Conservation (phyloP, 768 basidiomycete genomes). For the Boletus rubroflammeus region DNA sequence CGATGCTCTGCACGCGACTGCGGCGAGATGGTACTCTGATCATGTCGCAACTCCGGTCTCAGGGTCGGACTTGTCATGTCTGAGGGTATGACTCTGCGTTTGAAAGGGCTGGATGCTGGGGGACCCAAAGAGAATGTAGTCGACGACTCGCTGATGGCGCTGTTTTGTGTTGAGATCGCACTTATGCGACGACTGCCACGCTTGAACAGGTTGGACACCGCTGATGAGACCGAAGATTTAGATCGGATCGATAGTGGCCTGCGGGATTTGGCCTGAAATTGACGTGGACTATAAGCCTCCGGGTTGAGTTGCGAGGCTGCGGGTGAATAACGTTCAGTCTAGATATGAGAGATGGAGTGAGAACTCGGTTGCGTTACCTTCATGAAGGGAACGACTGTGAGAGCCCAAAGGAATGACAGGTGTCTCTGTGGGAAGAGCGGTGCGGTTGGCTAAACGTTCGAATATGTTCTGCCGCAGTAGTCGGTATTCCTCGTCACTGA, state of each 20-base stretch:
- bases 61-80: constrained; percentile 28
- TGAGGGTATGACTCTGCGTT: constrained; percentile 44
- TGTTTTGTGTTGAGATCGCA: constrained; percentile 39
- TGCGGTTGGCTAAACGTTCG: constrained; percentile 64
- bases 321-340: constrained; percentile 7
- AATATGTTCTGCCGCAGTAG: constrained; percentile 81
- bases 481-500: constrained; percentile 83
- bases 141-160: constrained; percentile 41
- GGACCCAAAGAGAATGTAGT: constrained; percentile 37
- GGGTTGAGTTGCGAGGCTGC: constrained; percentile 19
- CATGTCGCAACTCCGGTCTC: constrained; percentile 37
- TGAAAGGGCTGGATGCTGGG: constrained; percentile 33
- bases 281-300: constrained; percentile 23
- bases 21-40: constrained; percentile 41
- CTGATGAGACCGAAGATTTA: constrained; percentile 49
- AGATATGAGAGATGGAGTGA: neutral
- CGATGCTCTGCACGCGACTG: constrained; percentile 37
- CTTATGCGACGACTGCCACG: constrained; percentile 39
- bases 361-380: constrained; percentile 5
- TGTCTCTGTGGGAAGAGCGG: constrained; percentile 56
- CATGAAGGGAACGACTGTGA: constrained; percentile 26
- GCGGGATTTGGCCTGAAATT: constrained; percentile 32
- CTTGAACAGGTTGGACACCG: constrained; percentile 49
- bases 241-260: constrained; percentile 53
- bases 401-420: constrained; percentile 56